Evolutionary conservation across 108 stramenopile genomes (phyloP).

Genomic region (Stephanodiscus minutulus): DNA sequence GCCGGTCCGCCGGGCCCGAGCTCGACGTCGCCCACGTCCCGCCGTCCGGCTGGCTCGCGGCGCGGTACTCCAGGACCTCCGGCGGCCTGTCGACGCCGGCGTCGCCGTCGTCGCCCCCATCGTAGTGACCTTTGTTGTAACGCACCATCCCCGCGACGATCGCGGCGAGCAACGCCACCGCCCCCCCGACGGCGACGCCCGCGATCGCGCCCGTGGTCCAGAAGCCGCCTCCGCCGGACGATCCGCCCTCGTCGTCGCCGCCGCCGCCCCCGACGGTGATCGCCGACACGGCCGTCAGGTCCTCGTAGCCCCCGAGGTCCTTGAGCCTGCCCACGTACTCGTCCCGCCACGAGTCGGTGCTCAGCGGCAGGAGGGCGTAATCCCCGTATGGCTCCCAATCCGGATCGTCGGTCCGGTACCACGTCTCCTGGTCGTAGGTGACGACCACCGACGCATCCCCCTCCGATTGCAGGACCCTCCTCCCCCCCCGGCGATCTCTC

Average conservation of each 20-base stretch:
- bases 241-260: conserved; percentile 1
- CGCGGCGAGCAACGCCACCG: conserved; percentile 34
- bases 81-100: conserved; percentile 29
- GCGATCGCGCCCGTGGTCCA: conserved; percentile 40
- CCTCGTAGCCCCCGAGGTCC: conserved; percentile 26
- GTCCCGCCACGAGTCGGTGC: conserved; percentile 14
- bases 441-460: conserved; percentile 21
- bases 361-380: conserved; percentile 19
- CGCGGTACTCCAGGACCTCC: conserved; percentile 28
- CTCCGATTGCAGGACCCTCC: conserved; percentile 19
- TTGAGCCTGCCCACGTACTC: conserved; percentile 23
- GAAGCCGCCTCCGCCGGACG: neutral
- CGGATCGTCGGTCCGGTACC: conserved; percentile 22
- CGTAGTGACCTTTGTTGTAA: conserved; percentile 30
- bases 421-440: conserved; percentile 35
- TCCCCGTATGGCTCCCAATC: conserved; percentile 7
- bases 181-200: conserved; percentile 64
- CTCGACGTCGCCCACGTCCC: no score
- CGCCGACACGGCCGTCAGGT: conserved; percentile 23
- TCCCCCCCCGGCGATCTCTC: no score
- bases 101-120: conserved; percentile 8
- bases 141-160: conserved; percentile 22
- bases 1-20: no score
- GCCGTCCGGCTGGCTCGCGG: conserved; percentile 27
- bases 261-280: conserved; percentile 1